Percentiles rank a stretch among this genome's conserved stretches.
phyloP scores from a whole-genome alignment of 2,329 filamentous ascomycete species.

The Fusarium sp. region DNA sequence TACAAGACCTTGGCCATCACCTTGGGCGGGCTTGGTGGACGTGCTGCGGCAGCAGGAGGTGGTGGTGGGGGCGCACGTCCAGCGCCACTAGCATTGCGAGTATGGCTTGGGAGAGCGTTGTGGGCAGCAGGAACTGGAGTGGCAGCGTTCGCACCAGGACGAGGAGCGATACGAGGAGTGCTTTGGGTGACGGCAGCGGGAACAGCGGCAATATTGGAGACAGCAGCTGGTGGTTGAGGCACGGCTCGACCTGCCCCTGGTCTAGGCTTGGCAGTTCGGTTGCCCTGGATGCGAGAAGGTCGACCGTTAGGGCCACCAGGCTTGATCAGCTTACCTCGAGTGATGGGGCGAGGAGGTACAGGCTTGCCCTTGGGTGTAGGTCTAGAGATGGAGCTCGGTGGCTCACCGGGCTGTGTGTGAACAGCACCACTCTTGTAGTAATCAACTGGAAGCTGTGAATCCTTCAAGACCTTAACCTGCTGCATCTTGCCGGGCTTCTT shows the following conservation, averaged over 20 bases:
- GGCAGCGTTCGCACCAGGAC: conserved; percentile 1
- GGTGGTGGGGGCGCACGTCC: conserved; percentile 68
- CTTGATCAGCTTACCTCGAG: conserved; percentile 88
- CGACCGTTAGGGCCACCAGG: conserved; percentile 86
- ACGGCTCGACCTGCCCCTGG: conserved; percentile 49
- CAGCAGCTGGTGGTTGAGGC: conserved; percentile 47
- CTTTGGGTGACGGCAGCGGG: conserved; percentile 36
- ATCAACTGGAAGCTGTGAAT: conserved; percentile 79
- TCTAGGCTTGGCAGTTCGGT: conserved; percentile 55
- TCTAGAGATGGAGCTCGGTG: conserved; percentile 80
- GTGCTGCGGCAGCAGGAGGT: conserved; percentile 61
- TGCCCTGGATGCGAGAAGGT: conserved; percentile 73
- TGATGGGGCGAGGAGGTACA: conserved; percentile 88
- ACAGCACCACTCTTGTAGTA: conserved; percentile 93
- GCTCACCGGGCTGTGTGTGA: conserved; percentile 85
- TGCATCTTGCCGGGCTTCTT: conserved; percentile 97
- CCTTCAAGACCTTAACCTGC: conserved; percentile 87
- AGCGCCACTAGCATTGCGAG: conserved; percentile 61
- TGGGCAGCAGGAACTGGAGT: conserved; percentile 28
- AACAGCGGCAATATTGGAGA: conserved; percentile 39
- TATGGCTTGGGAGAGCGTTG: conserved; percentile 57
- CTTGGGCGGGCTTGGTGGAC: conserved; percentile 65
- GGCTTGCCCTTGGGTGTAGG: conserved; percentile 89
- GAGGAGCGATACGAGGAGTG: conserved; percentile 20
- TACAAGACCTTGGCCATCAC: conserved; percentile 90